These are phyloP conservation scores for Aspergillus wentii DNA, from an alignment of 495 filamentous ascomycete species.

Conservation along the genomic window DNA sequence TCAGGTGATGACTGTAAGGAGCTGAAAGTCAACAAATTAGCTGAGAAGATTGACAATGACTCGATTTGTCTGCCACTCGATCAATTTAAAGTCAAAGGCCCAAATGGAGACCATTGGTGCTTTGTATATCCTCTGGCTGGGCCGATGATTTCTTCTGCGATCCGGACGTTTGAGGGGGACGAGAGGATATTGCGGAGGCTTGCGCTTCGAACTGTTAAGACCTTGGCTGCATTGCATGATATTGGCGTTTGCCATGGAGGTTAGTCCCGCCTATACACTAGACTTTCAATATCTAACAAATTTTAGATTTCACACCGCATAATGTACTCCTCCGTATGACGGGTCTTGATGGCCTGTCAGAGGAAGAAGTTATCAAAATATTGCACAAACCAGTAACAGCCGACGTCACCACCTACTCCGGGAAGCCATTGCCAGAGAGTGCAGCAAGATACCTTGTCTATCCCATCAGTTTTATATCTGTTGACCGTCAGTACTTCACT, in stretches of 20 bases:
- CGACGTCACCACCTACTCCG: neutral
- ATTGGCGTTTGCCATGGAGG: neutral
- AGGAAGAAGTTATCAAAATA: neutral
- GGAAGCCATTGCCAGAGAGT: neutral
- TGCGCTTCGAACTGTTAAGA: neutral
- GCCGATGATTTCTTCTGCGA: neutral
- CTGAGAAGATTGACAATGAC: too few relatives aligned
- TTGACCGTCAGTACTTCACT: neutral
- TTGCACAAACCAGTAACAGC: neutral
- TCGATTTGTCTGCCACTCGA: too few relatives aligned
- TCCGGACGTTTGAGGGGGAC: neutral
- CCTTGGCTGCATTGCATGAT: neutral
- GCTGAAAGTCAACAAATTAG: too few relatives aligned
- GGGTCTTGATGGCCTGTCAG: neutral
- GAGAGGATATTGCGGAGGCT: neutral
- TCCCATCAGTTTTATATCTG: neutral
- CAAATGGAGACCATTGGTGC: neutral
- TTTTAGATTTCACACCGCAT: neutral
- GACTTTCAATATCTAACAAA: neutral
- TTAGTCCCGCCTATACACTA: neutral
- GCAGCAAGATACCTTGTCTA: neutral
- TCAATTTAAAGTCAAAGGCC: neutral
- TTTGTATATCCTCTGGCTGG: neutral
- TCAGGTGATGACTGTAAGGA: too few relatives aligned
- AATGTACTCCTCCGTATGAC: neutral